Conservation (phyloP, 345 rosid species). For the Hirschfeldia incana region DNA sequence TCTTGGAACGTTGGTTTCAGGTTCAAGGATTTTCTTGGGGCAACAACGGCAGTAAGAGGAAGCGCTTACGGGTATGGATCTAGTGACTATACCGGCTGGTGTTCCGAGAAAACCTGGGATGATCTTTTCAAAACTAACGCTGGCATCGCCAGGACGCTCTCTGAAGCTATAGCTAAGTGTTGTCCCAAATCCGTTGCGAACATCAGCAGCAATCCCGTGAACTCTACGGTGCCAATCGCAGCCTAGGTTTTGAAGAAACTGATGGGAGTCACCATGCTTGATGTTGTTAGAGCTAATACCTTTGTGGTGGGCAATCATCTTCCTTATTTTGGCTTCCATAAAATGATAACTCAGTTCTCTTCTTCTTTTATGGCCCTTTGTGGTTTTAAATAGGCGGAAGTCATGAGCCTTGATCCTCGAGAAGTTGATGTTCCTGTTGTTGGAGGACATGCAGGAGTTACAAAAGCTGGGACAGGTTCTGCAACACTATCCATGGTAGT, state of each 20-base stretch:
- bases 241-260: conserved; percentile 93
- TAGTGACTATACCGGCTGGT: conserved; percentile 92
- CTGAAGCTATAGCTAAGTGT: conserved; percentile 80
- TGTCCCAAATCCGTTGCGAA: conserved; percentile 87
- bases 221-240: conserved; percentile 93
- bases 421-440: conserved; percentile 78
- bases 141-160: conserved; percentile 83
- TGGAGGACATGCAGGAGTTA: conserved; percentile 84
- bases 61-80: conserved; percentile 91
- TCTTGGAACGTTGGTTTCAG: conserved; percentile 35
- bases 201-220: conserved; percentile 91
- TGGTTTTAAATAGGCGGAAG: conserved; percentile 58
- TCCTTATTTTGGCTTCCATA: too few relatives aligned
- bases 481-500: conserved; percentile 48
- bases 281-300: conserved; percentile 82
- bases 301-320: conserved; percentile 70
- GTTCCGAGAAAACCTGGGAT: conserved; percentile 94
- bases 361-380: not conserved
- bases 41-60: conserved; percentile 64
- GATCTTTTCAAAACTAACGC: conserved; percentile 97
- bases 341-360: too few relatives aligned
- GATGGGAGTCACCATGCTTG: conserved; percentile 56
- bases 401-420: conserved; percentile 75
- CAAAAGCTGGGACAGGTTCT: conserved; percentile 87
- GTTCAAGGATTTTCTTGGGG: conserved; percentile 90